Evolutionary conservation across 2,329 filamentous ascomycete species (phyloP).

Genomic region (Cadophora malorum): DNA sequence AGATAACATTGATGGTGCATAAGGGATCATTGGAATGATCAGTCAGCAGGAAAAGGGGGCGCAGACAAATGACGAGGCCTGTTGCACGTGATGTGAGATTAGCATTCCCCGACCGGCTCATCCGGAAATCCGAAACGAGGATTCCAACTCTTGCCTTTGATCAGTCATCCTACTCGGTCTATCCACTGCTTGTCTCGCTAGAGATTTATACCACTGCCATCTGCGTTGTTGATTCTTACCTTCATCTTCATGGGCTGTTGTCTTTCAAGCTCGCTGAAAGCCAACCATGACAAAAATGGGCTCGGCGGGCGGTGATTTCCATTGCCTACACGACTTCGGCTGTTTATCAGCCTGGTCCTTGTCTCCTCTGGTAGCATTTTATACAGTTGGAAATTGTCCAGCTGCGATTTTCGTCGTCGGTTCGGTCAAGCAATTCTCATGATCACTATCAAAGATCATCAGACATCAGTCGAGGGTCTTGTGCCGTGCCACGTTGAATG

Average conservation of each 20-base stretch:
- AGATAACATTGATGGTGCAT: background rate
- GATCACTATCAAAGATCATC: background rate
- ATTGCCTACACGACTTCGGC: background rate
- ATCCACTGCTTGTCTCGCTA: background rate
- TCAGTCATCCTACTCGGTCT: background rate
- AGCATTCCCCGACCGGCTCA: background rate
- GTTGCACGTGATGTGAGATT: constrained; percentile 1
- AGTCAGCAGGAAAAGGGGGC: background rate
- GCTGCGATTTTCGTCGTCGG: background rate
- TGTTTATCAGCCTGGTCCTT: too few species aligned
- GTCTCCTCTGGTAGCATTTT: too few species aligned
- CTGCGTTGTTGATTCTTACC: background rate
- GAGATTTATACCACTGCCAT: background rate
- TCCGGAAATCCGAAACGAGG: background rate
- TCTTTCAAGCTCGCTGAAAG: background rate
- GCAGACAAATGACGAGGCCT: background rate
- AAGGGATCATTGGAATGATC: background rate
- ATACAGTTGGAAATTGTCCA: too few species aligned
- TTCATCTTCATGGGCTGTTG: background rate
- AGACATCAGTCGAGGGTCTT: background rate
- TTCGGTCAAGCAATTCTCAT: background rate
- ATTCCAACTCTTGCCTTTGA: background rate
- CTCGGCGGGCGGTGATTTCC: background rate
- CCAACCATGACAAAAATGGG: background rate
- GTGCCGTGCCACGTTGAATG: background rate